phyloP scores from a whole-genome alignment of 2,329 filamentous ascomycete genomes.

The Phialophora chinensis region DNA sequence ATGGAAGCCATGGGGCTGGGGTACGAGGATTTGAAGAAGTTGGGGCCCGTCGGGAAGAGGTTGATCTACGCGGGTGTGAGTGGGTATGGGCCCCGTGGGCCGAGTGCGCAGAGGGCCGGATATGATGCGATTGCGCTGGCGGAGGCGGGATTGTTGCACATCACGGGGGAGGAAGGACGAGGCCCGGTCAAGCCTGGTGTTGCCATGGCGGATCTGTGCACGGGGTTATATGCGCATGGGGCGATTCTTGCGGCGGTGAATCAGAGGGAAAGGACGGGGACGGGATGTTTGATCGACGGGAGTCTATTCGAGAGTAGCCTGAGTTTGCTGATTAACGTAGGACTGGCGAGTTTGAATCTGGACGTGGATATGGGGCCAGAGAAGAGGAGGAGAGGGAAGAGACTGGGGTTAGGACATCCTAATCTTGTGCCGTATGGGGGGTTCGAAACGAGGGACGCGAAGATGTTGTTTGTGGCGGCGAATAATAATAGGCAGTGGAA shows the following conservation, averaged over 20 bases:
- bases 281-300: slow-evolving; percentile 34
- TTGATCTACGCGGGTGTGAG: slow-evolving; percentile 60
- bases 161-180: slow-evolving; percentile 32
- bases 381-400: slow-evolving; percentile 34
- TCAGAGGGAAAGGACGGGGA: slow-evolving; percentile 32
- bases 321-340: slow-evolving; percentile 38
- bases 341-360: slow-evolving; percentile 37
- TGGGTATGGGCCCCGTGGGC: slow-evolving; percentile 58
- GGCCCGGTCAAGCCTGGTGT: slow-evolving; percentile 37
- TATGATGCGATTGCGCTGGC: slow-evolving; percentile 38
- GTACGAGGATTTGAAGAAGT: slow-evolving; percentile 46
- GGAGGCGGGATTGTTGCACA: slow-evolving; percentile 37
- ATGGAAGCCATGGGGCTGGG: slow-evolving; percentile 54
- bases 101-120: slow-evolving; percentile 40
- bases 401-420: slow-evolving; percentile 35
- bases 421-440: slow-evolving; percentile 38
- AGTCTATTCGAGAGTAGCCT: slow-evolving; percentile 41
- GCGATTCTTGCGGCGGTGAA: slow-evolving; percentile 37
- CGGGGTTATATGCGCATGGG: slow-evolving; percentile 37
- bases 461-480: slow-evolving; percentile 37
- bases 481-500: slow-evolving; percentile 39
- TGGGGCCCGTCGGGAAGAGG: slow-evolving; percentile 42
- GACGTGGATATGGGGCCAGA: slow-evolving; percentile 29
- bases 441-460: slow-evolving; percentile 32
- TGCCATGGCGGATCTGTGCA: slow-evolving; percentile 37